Evolutionary conservation across 495 filamentous ascomycete genomes (phyloP), one percentile per base, ranked within the genome.

Genomic region (Pyrenula massariospora): DNA sequence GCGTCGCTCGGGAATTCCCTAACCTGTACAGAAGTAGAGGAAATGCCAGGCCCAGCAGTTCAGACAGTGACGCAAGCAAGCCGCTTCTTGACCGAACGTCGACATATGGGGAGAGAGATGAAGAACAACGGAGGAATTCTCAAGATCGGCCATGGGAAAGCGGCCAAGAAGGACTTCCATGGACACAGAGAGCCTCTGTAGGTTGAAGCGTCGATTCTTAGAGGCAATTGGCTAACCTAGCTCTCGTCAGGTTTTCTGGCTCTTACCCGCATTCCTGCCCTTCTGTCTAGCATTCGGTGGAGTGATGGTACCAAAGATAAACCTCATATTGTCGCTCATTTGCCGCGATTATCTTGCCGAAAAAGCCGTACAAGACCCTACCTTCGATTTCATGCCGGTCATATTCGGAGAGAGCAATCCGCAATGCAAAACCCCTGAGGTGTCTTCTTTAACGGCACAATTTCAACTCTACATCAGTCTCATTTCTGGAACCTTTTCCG

Each of bases 211-310:
- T 60, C 12, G n/a, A 20, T 12, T 20, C 15, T n/a, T 49, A 2
- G 10, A 12, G 25, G 54, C 21, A 22, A 56, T 22, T 24, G 48
- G 54, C 49, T 55, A 53, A 57, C 53, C 52, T 63, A 24, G 61
- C 58, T 19, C 20, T 52, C 0, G 48, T n/a, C 55, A 95, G 88
- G 79, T 95, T 36, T 88, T 77, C 67, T 98, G 91, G 89, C 71
- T 98, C 15, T 62, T 98, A 10, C 82, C 79, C 0, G 85, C 88
- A 2, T 89, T 88, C 66, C 70, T 86, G 22, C 64, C 94, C 5
- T 89, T 84, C 65, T 86, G 88, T 0, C 71, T 95, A 49, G 91
- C 89, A 0, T 89, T 90, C 64, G 93, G 93, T 21, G 91, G 87
- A 59, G 77, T 85, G 22, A 70, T 88, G 2, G 88, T 94, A 2